A percentile compares a stretch with the other conserved stretches of the same genome.
These are phyloP conservation scores for Cercophora newfieldiana DNA, from an alignment of 495 filamentous ascomycete genomes.

Conservation along the genomic window DNA sequence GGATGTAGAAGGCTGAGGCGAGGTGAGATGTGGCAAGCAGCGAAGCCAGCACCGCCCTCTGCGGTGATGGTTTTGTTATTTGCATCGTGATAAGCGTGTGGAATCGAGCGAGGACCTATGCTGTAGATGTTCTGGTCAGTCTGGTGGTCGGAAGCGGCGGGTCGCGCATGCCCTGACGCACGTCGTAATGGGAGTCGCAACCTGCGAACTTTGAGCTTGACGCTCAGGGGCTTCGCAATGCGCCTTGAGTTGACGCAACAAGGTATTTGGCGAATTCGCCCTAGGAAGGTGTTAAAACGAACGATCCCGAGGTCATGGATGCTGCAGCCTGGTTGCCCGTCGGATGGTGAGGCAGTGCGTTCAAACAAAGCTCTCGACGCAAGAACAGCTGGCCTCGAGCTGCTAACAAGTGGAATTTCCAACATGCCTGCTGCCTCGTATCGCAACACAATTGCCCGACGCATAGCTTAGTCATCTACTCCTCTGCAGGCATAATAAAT, in stretches of 20 bases:
- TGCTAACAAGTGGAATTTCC: background rate
- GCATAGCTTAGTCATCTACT: slow-evolving; percentile 7
- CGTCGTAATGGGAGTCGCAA: background rate
- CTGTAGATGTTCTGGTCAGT: background rate
- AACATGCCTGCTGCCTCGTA: background rate
- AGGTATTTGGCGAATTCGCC: background rate
- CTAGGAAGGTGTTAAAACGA: background rate
- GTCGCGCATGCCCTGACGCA: background rate
- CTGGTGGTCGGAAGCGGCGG: background rate
- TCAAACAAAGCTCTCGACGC: background rate
- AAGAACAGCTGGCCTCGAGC: background rate
- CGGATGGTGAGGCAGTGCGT: background rate
- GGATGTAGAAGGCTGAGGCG: slow-evolving; percentile 86
- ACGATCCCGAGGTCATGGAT: background rate
- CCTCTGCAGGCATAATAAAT: too few relatives aligned
- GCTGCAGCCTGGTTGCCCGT: background rate
- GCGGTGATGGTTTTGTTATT: slow-evolving; percentile 46
- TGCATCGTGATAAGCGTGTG: slow-evolving; percentile 41
- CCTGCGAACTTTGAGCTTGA: background rate
- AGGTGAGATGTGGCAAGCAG: slow-evolving; percentile 52
- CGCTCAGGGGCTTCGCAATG: background rate
- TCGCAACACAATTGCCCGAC: background rate
- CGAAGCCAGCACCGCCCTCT: slow-evolving; percentile 47
- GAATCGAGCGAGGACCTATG: background rate
- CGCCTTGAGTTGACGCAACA: background rate